Percentiles rank a stretch among this genome's conserved stretches.
These are phyloP conservation scores for Tulasnella sp. DNA, from an alignment of 768 basidiomycete genomes.

Conservation along the genomic window DNA sequence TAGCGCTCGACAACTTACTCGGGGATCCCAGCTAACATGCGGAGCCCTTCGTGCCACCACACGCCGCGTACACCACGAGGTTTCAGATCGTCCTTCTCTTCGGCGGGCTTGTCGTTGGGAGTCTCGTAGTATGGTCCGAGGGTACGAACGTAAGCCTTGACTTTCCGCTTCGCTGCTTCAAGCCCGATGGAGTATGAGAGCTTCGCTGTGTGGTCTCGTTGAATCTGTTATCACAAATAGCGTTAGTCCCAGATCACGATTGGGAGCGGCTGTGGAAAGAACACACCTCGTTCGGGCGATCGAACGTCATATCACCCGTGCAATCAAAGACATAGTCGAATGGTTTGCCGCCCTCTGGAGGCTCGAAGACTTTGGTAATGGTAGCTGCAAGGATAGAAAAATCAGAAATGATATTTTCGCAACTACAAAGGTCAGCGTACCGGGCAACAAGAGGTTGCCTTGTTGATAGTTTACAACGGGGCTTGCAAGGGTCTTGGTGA, in stretches of 20 bases:
- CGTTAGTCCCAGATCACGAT: neutral
- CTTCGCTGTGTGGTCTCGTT: slow-evolving; percentile 68
- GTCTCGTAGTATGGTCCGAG: slow-evolving; percentile 77
- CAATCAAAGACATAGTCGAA: slow-evolving; percentile 83
- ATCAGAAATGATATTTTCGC: neutral
- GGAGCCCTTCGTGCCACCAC: slow-evolving; percentile 87
- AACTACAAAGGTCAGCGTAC: slow-evolving; percentile 33
- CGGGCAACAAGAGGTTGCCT: slow-evolving; percentile 67
- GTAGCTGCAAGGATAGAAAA: slow-evolving; percentile 44
- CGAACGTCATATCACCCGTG: slow-evolving; percentile 72
- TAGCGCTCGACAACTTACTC: slow-evolving; percentile 45
- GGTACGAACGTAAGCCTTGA: slow-evolving; percentile 73
- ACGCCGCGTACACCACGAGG: slow-evolving; percentile 65
- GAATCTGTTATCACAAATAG: slow-evolving; percentile 48
- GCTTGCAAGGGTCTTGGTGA: slow-evolving; percentile 62
- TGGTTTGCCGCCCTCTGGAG: slow-evolving; percentile 60
- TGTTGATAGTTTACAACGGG: slow-evolving; percentile 76
- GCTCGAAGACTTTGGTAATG: slow-evolving; percentile 65
- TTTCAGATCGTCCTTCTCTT: slow-evolving; percentile 71
- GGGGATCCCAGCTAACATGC: slow-evolving; percentile 67
- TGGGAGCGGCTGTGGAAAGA: slow-evolving; percentile 12
- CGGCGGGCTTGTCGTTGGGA: slow-evolving; percentile 48
- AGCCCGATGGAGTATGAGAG: slow-evolving; percentile 63
- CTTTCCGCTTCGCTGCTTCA: slow-evolving; percentile 74
- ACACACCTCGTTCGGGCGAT: slow-evolving; percentile 69